These are phyloP conservation scores for Suillus decipiens DNA, from an alignment of 768 basidiomycete genomes.

Conservation along the genomic window DNA sequence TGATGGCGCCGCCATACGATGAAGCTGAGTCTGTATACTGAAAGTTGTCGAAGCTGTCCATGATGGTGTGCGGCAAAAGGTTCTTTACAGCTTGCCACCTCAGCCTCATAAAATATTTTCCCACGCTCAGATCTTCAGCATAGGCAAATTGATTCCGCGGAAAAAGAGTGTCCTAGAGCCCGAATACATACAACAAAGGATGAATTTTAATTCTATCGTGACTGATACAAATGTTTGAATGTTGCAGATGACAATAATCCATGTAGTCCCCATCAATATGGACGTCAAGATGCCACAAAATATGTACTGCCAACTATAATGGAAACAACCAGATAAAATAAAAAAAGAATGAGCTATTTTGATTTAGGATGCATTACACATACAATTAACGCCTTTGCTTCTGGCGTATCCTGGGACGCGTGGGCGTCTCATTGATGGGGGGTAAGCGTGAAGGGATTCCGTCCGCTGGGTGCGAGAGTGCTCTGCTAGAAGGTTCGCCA, in stretches of 20 bases:
- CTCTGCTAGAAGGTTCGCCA: conserved; percentile 27
- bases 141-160: not conserved
- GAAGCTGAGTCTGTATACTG: conserved; percentile 78
- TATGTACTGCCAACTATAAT: not conserved
- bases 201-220: not conserved
- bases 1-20: conserved; percentile 68
- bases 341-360: conserved; percentile 3
- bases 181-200: conserved; percentile 2
- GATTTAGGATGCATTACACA: conserved; percentile 5
- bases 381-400: conserved; percentile 33
- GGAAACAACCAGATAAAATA: conserved; percentile 5
- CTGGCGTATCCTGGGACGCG: conserved; percentile 56
- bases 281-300: conserved; percentile 6
- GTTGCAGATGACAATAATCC: conserved; percentile 3
- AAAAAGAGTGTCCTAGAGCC: not conserved
- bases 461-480: conserved; percentile 27
- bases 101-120: not conserved
- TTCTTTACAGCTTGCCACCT: not conserved
- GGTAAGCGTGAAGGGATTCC: conserved; percentile 39
- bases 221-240: conserved; percentile 9
- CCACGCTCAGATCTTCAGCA: not conserved
- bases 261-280: conserved; percentile 7
- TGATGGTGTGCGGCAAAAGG: conserved; percentile 33
- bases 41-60: conserved; percentile 86
- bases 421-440: conserved; percentile 57